Evolutionary conservation across 345 rosid genomes (phyloP).

Genomic region (Cardamine resedifolia): DNA sequence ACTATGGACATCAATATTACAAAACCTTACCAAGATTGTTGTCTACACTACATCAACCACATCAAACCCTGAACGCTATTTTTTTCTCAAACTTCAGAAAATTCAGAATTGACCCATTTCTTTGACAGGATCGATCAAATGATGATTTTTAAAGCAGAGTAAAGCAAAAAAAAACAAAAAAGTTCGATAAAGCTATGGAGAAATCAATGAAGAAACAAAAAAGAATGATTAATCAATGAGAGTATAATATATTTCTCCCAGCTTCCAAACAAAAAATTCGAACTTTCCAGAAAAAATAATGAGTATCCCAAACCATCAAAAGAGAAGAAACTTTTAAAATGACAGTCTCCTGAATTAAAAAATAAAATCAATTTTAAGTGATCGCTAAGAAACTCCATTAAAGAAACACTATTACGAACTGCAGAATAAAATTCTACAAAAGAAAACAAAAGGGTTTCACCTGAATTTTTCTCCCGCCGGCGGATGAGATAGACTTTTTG

Average conservation of each 20-base stretch:
- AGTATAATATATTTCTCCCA: not conserved
- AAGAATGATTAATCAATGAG: not conserved
- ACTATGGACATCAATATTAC: not conserved
- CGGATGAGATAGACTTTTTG: not conserved
- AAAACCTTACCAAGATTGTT: not conserved
- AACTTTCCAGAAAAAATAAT: slow-evolving; percentile 5
- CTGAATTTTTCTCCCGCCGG: slow-evolving; percentile 23
- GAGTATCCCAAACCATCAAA: not conserved
- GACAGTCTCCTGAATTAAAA: not conserved
- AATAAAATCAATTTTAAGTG: not conserved
- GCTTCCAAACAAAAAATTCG: not conserved
- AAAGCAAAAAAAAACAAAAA: not conserved
- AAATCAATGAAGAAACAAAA: slow-evolving; percentile 1
- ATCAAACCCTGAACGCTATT: not conserved
- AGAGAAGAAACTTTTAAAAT: not conserved
- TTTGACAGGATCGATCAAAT: not conserved
- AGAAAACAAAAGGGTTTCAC: slow-evolving; percentile 6
- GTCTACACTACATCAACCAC: not conserved
- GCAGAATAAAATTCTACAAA: not conserved
- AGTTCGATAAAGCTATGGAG: not conserved
- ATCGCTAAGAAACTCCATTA: slow-evolving; percentile 11
- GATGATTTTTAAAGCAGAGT: not conserved
- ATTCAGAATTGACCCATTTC: not conserved
- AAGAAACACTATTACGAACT: not conserved
- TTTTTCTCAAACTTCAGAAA: not conserved